phyloP scores from a whole-genome alignment of 2,329 filamentous ascomycete species.

The Alternaria incomplexa region DNA sequence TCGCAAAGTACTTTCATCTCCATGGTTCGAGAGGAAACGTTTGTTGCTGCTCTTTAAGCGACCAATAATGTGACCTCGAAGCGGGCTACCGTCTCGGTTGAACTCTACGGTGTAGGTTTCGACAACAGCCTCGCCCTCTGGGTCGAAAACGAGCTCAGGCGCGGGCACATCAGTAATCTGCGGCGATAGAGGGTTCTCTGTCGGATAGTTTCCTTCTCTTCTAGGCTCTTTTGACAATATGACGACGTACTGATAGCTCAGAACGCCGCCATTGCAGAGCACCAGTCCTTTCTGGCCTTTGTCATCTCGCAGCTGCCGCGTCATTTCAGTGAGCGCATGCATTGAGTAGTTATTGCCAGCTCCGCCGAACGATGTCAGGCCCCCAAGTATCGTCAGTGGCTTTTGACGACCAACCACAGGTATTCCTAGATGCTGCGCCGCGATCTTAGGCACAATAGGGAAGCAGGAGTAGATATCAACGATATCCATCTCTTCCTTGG shows the following conservation, averaged over 20 bases:
- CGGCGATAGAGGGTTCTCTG: slow-evolving; percentile 54
- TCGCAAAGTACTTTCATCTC: slow-evolving; percentile 56
- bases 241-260: slow-evolving; percentile 70
- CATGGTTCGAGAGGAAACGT: slow-evolving; percentile 65
- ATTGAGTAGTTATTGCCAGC: slow-evolving; percentile 75
- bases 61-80: slow-evolving; percentile 60
- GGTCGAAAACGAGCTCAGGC: slow-evolving; percentile 48
- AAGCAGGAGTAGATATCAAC: slow-evolving; percentile 74
- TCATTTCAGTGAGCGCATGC: slow-evolving; percentile 58
- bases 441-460: slow-evolving; percentile 72
- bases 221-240: slow-evolving; percentile 60
- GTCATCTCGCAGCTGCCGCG: slow-evolving; percentile 57
- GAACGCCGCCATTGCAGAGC: slow-evolving; percentile 68
- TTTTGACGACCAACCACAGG: slow-evolving; percentile 54
- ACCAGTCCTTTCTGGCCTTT: slow-evolving; percentile 61
- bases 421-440: slow-evolving; percentile 65
- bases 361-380: slow-evolving; percentile 71
- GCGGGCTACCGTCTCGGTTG: slow-evolving; percentile 57
- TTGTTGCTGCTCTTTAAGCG: slow-evolving; percentile 54
- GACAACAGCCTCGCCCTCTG: slow-evolving; percentile 59
- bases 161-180: slow-evolving; percentile 48
- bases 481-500: slow-evolving; percentile 61
- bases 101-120: slow-evolving; percentile 70
- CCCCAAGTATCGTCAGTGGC: slow-evolving; percentile 67
- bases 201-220: slow-evolving; percentile 54